Percentiles rank a stretch among this genome's conserved stretches.
Evolutionary conservation across 257 asterid species (phyloP).

Genomic region (Craterostigma plantagineum): DNA sequence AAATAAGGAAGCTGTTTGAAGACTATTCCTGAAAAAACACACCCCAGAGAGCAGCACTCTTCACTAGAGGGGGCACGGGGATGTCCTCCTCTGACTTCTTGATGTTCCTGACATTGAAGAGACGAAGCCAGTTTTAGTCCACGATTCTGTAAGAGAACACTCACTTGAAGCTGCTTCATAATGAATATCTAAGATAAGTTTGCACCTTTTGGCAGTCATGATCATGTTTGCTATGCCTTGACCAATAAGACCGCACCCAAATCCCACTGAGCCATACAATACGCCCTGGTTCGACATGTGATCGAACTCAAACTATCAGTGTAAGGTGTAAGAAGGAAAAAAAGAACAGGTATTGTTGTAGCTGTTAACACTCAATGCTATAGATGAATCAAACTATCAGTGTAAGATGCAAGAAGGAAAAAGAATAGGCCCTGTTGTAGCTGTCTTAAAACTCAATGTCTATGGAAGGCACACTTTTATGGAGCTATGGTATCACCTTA

Average conservation of each 20-base stretch:
- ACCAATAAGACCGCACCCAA: constrained; percentile 78
- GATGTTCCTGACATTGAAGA: constrained; percentile 43
- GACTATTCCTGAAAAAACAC: constrained; percentile 10
- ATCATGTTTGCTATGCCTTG: constrained; percentile 93
- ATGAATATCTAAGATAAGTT: neutral
- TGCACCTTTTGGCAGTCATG: constrained; percentile 78
- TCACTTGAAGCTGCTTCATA: neutral
- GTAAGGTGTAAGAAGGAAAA: no score
- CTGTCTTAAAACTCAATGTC: no score
- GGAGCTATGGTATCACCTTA: constrained; percentile 33
- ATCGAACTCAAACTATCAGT: no score
- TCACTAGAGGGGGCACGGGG: constrained; percentile 78
- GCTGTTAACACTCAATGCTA: no score
- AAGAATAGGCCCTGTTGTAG: no score
- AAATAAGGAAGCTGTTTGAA: neutral
- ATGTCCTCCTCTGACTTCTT: constrained; percentile 74
- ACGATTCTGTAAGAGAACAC: no score
- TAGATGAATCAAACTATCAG: no score
- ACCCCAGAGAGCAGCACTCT: constrained; percentile 95
- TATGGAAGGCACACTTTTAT: no score
- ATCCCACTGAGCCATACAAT: constrained; percentile 83
- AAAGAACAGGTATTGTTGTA: no score
- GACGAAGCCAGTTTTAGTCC: neutral
- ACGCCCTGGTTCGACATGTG: constrained; percentile 31
- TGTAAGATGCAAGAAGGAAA: no score